Base-by-base conservation (phyloP, 2,329 filamentous ascomycete genomes). In the Apiospora sp. region DNA sequence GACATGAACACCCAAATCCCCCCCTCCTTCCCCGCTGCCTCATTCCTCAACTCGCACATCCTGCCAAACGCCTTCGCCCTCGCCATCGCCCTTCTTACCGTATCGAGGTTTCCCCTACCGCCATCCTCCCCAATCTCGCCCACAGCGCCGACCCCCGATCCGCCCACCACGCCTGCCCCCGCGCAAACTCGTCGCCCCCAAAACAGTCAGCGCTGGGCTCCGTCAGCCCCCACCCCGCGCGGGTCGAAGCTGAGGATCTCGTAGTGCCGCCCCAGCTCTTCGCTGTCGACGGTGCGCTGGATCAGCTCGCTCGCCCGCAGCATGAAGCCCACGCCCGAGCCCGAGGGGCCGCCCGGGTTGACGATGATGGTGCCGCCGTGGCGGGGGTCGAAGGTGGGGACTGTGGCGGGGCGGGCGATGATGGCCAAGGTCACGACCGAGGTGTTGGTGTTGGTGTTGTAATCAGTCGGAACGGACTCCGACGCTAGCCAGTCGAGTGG, bases 261-360 rank as follows among this genome's bases (percentile, higher is more conserved):
- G 58, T 84, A 84, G 73, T 84, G 82, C 7, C 77, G 78, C 3
- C 30, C 30, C 7, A 51, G 34, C 43, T 22, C 43, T 14, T 46
- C 41, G n/a, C 14, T 46, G 67, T 84, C 85, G 22, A 84, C 76
- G 30, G 84, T 75, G 1, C 73, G 69, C 49, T 84, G 85, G 1
- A 87, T 71, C 8, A 71, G 54, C 2, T 51, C 27, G 27, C 80
- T 84, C 10, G 73, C 46, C 8, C 12, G 22, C 0, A 82, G 71
- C 6, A 78, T 76, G n/a, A 84, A 77, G 0, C 61, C 1, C 0
- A 81, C 80, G 5, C 85, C 86, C 30, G 82, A 81, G 0, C 84
- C 85, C 24, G 86, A 85, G 1, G 86, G 86, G 0, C 86, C 86
- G 37, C 86, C 86, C 16, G 85, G 85, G 73, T 87, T 87, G 69